Base-by-base conservation (phyloP, 495 filamentous ascomycete species). In the Letharia lupina region DNA sequence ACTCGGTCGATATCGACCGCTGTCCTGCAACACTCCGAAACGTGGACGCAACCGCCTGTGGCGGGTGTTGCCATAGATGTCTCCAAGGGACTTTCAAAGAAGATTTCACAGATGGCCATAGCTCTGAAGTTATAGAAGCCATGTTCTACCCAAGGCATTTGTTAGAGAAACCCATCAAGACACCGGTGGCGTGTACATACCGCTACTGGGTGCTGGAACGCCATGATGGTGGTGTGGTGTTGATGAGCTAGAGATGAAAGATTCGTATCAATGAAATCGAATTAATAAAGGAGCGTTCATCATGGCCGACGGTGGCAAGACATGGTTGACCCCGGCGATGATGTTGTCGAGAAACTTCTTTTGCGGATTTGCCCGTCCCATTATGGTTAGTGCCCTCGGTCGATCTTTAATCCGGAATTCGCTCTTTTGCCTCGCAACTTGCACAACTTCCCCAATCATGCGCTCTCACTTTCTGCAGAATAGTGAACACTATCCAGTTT, bases 81-180 rank as follows among this genome's bases (percentile, higher is more conserved):
- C 72, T 78, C 73, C 73, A 77, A 39, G 79, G 75, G 63, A 73
- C 66, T 59, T 70, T 70, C 33, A 82, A 61, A n/a, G 77, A 37
- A 40, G 69, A 79, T 23, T 73, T 78, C 73, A 82, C 74, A 11
- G 74, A 76, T 41, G 78, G 78, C 79, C 76, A 79, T 15, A 81
- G 60, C 64, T 81, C 79, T 40, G 75, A 78, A 33, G 76, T 75
- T 64, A 75, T 70, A 33, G 75, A 69, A 39, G 75, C 69, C 5
- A 81, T 52, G 62, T 72, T 77, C 80, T 83, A 41, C 23, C 35
- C 23, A 28, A 64, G 39, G 11, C 18, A 56, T 76, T 54, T 73
- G 45, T 33, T 61, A 63, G 58, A 16, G 59, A 40, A 31, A 20
- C 20, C 20, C 33, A 13, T 28, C 23, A 39, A 28, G 10, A 39